These are phyloP conservation scores for Diplodia mutila DNA, from an alignment of 2,329 filamentous ascomycete species.

Conservation along the genomic window DNA sequence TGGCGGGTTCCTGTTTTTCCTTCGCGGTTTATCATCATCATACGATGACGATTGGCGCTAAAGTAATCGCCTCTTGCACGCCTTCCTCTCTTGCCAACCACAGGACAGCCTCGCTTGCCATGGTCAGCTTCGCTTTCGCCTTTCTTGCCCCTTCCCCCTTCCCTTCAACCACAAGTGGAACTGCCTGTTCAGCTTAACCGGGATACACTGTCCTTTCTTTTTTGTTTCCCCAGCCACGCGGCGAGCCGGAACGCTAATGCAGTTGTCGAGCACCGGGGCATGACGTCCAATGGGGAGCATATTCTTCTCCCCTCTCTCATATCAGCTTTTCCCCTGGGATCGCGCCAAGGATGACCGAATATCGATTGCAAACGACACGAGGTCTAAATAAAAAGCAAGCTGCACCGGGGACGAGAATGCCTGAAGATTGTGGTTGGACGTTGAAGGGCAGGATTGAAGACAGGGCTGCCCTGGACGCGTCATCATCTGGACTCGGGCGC, in stretches of 20 bases:
- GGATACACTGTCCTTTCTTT: not conserved
- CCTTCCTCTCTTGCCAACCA: no score
- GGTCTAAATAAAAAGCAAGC: not conserved
- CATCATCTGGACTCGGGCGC: no score
- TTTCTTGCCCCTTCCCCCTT: no score
- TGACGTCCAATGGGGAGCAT: not conserved
- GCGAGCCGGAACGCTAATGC: not conserved
- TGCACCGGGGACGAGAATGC: not conserved
- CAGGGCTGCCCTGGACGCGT: slow-evolving; percentile 11
- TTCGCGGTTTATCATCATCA: no score
- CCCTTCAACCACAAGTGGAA: not conserved
- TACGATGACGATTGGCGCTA: no score
- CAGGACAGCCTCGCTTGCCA: no score
- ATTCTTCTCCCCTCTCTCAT: not conserved
- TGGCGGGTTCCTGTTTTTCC: no score
- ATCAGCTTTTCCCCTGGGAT: not conserved
- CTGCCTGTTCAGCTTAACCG: not conserved
- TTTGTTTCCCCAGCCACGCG: not conserved
- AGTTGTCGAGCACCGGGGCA: not conserved
- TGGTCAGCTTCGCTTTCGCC: no score
- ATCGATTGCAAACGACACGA: not conserved
- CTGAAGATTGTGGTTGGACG: not conserved
- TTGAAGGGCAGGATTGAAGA: not conserved
- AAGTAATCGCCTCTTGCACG: no score
- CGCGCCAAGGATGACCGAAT: not conserved